phyloP scores from a whole-genome alignment of 2,329 filamentous ascomycete species.

The Talaromyces pinophilus region DNA sequence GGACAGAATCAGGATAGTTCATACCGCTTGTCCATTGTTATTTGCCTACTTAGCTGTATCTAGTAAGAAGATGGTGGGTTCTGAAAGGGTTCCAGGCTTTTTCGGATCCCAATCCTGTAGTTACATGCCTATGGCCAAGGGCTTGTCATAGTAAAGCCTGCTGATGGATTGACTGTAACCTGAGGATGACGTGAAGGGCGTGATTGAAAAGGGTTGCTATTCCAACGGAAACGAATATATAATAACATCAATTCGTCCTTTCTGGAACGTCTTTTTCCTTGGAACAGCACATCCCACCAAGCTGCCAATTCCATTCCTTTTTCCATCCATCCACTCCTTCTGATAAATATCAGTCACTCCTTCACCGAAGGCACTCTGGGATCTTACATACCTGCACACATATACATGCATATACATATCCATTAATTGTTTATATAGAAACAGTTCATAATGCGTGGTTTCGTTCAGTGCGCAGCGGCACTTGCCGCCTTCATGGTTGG shows the following conservation, averaged over 20 bases:
- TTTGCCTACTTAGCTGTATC: not conserved
- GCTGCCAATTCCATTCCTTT: slow-evolving; percentile 6
- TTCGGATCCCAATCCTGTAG: not conserved
- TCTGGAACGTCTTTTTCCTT: not conserved
- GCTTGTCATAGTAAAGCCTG: not conserved
- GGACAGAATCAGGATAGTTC: slow-evolving; percentile 5
- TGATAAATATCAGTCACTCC: not conserved
- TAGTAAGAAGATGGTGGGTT: not conserved
- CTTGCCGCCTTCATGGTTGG: slow-evolving; percentile 17
- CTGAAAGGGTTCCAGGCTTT: not conserved
- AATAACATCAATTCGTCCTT: not conserved
- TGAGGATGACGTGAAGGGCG: slow-evolving; percentile 9
- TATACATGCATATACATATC: not conserved
- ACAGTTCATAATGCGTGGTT: slow-evolving; percentile 12
- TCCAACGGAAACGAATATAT: slow-evolving; percentile 3
- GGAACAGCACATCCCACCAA: not conserved
- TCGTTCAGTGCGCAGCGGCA: slow-evolving; percentile 9
- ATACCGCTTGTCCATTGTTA: not conserved
- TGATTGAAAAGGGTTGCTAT: not conserved
- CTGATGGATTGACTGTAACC: slow-evolving; percentile 18
- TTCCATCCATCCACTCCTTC: not conserved
- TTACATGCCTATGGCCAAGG: slow-evolving; percentile 9
- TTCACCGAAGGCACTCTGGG: not conserved
- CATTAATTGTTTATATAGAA: not conserved
- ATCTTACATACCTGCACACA: not conserved